Percentiles rank a stretch among this genome's conserved stretches.
Conservation (phyloP, 2,329 filamentous ascomycete genomes). For the Xylariaceae sp. region DNA sequence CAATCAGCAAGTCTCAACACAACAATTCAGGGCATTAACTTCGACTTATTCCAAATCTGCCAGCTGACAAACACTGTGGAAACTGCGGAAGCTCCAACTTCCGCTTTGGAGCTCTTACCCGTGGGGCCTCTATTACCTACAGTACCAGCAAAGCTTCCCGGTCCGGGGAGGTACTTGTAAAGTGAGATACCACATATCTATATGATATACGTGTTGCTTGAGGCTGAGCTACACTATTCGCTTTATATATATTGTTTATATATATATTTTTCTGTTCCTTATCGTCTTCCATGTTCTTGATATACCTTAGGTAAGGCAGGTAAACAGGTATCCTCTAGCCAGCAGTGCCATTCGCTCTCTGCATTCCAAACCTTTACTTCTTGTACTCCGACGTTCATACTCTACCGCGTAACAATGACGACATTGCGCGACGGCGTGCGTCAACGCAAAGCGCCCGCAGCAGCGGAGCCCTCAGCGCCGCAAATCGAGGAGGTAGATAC, state of each 20-base stretch:
- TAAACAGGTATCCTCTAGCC: too few relatives aligned
- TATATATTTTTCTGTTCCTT: neutral
- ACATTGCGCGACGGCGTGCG: constrained; percentile 45
- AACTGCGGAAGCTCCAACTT: constrained; percentile 30
- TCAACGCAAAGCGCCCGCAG: constrained; percentile 50
- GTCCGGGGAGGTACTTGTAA: constrained; percentile 7
- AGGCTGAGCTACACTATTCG: too few relatives aligned
- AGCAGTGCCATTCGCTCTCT: too few relatives aligned
- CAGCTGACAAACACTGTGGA: constrained; percentile 17
- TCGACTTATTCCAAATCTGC: constrained; percentile 11
- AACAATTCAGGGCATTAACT: constrained; percentile 18
- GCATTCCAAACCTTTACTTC: too few relatives aligned
- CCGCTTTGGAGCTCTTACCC: constrained; percentile 22
- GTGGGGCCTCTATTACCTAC: neutral
- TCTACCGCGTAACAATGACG: constrained; percentile 28
- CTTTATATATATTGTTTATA: neutral
- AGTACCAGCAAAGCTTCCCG: constrained; percentile 5
- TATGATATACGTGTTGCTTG: too few relatives aligned
- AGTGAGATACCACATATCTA: too few relatives aligned
- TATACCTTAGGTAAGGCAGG: neutral
- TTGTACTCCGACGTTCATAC: too few relatives aligned
- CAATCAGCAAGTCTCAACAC: constrained; percentile 20
- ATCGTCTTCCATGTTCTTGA: neutral
- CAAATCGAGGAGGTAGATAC: constrained; percentile 42
- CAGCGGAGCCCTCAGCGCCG: constrained; percentile 24